These are phyloP conservation scores for Dysphania ambrosioides DNA, from an alignment of 148 eudicot species.

Conservation along the genomic window DNA sequence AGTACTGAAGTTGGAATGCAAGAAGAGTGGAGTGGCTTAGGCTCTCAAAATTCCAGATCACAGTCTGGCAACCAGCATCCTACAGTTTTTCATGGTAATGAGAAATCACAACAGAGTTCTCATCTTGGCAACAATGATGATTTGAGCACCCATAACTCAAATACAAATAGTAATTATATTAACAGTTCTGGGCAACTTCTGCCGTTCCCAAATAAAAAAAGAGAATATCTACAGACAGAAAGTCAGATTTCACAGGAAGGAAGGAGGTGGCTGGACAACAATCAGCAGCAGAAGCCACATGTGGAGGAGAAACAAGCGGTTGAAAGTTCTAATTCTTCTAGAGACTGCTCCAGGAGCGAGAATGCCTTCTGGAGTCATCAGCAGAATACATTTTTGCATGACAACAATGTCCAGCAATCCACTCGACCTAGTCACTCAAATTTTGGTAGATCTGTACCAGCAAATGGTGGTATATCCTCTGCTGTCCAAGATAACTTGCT, in stretches of 20 bases:
- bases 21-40: constrained; percentile 63
- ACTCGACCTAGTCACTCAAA: constrained; percentile 36
- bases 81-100: constrained; percentile 32
- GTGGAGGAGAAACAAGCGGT: constrained; percentile 34
- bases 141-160: constrained; percentile 31
- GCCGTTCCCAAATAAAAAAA: constrained; percentile 31
- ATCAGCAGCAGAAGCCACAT: constrained; percentile 36
- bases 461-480: constrained; percentile 27
- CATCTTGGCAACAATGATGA: constrained; percentile 32
- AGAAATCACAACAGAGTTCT: constrained; percentile 34
- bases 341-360: constrained; percentile 33
- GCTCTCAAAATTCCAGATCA: constrained; percentile 43
- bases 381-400: constrained; percentile 30
- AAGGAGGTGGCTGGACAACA: constrained; percentile 51
- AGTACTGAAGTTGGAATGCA: constrained; percentile 47
- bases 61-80: constrained; percentile 37
- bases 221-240: constrained; percentile 31
- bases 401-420: constrained; percentile 29
- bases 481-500: constrained; percentile 31
- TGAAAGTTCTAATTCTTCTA: constrained; percentile 44
- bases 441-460: constrained; percentile 33
- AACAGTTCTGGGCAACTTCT: constrained; percentile 35
- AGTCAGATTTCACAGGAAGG: constrained; percentile 45
- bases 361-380: constrained; percentile 39
- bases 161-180: constrained; percentile 22